Base-by-base conservation (phyloP, 805 yeast genomes). In the Vanderwaltozyma yarrowii region DNA sequence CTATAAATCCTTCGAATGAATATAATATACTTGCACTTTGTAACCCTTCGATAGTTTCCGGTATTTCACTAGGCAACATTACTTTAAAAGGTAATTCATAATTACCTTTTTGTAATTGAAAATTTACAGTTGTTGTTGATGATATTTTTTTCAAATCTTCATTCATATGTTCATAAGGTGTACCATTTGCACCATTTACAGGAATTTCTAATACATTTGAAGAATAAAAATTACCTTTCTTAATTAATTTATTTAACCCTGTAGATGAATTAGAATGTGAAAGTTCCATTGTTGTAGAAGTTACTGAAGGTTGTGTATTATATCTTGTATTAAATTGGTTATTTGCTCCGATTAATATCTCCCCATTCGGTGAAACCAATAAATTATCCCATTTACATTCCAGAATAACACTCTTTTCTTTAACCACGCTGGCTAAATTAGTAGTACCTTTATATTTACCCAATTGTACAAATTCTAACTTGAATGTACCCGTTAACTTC, bases 41-140 rank as follows among this genome's bases (percentile, higher is more conserved):
- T 35, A 86, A 65, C 1, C 96, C 96, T 56, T 88, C 96, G 2
- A 88, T 74, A 0, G 95, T 80, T 51, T 88, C 96, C 1, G 89
- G 85, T 41, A 81, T 69, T 41, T 75, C 72, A 5, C 94, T 94
- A 0, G 95, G 95, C 10, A 89, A 53, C n/a, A 80, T 66, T 1
- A 86, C 71, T 35, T 77, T 76, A 57, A 89, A 88, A 0, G 96
- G 96, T 40, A 88, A 68, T 52, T 82, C 92, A 55, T 88, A 86
- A 58, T 81, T 81, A 0, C 96, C 96, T 35, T 67, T 72, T 2
- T 67, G 71, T 34, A 80, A 60, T 11, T 58, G 44, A 68, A 72
- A 30, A 47, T 38, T 21, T 27, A 38, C 34, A 27, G 27, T 24
- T 14, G 41, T 36, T 10, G 34, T 17, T 26, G 32, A 30, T 24